Evolutionary conservation across 1,139 yeast genomes (phyloP).

Genomic region (Yamadazyma sp.): DNA sequence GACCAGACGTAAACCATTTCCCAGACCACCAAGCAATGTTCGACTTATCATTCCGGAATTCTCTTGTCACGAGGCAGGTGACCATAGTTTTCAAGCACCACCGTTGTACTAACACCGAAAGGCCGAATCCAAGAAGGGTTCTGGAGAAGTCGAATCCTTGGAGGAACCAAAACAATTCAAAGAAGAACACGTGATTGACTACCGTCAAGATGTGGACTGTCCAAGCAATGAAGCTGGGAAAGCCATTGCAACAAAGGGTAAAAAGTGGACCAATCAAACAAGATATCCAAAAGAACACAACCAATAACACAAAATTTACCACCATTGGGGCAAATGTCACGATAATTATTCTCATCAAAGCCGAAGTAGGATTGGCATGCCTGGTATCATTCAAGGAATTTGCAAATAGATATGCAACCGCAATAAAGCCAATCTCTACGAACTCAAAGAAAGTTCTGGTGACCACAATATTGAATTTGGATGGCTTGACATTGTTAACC

Average conservation of each 20-base stretch:
- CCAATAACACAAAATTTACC: conserved; percentile 39
- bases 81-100: conserved; percentile 42
- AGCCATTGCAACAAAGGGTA: conserved; percentile 31
- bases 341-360: conserved; percentile 40
- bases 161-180: conserved; percentile 51
- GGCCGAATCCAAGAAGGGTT: conserved; percentile 49
- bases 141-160: conserved; percentile 54
- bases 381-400: conserved; percentile 44
- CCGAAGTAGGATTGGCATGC: conserved; percentile 27
- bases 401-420: conserved; percentile 43
- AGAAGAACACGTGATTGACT: conserved; percentile 41
- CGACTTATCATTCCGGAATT: conserved; percentile 48
- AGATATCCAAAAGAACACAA: conserved; percentile 42
- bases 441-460: conserved; percentile 33
- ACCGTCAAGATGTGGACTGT: conserved; percentile 45
- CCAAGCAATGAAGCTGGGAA: conserved; percentile 46
- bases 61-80: conserved; percentile 46
- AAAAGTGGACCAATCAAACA: conserved; percentile 47
- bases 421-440: conserved; percentile 26
- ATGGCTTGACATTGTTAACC: conserved; percentile 39
- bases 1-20: conserved; percentile 54
- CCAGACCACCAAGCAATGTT: conserved; percentile 73
- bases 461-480: conserved; percentile 32
- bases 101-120: conserved; percentile 42
- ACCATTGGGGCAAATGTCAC: conserved; percentile 50